Base-by-base conservation (phyloP, 2,329 filamentous ascomycete species). In the Ceratocystis ficicola region DNA sequence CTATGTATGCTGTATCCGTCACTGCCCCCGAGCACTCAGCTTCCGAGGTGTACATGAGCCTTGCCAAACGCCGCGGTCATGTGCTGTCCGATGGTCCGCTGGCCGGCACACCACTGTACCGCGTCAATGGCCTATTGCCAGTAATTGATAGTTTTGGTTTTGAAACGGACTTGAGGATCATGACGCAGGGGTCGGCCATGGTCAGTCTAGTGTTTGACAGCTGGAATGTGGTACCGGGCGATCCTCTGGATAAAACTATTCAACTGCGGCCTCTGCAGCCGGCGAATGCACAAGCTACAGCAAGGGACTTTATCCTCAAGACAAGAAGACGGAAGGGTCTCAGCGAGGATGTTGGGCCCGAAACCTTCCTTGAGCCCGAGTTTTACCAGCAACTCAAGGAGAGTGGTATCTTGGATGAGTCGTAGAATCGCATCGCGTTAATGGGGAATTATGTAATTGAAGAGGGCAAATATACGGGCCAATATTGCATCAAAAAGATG, bases 121-220 rank as follows among this genome's bases (percentile, higher is more conserved):
- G 89, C 25, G 92, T 96, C 64, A 89, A 87, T 71, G 94, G 94
- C 2, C 80, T 97, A 62, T 86, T 99, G 66, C 94, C 94, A 8
- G 94, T 97, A 68, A 96, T 99, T 73, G 94, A 99, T 78, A 91
- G 87, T 36, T 99, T 99, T 73, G 94, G 94, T 22, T 97, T 99
- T 76, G 94, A 99, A 79, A 97, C 94, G 15, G 94, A 99, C 77
- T 81, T 99, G 67, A 83, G 94, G 69, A 97, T 97, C 73, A 92
- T 96, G 76, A 96, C 93, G 0, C 90, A 96, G 78, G 93, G 94
- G 64, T 87, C 91, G 74, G 91, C 92, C 66, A 92, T 90, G 72
- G 86, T 97, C 64, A 91, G 87, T 71, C 81, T 99, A 44, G 90
- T 95, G 12, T 99, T 99, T 75, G 94, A 99, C 73, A 86, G 89